Evolutionary conservation across 164 flowering plant species (phyloP).

Genomic region (Stephania cephalantha): DNA sequence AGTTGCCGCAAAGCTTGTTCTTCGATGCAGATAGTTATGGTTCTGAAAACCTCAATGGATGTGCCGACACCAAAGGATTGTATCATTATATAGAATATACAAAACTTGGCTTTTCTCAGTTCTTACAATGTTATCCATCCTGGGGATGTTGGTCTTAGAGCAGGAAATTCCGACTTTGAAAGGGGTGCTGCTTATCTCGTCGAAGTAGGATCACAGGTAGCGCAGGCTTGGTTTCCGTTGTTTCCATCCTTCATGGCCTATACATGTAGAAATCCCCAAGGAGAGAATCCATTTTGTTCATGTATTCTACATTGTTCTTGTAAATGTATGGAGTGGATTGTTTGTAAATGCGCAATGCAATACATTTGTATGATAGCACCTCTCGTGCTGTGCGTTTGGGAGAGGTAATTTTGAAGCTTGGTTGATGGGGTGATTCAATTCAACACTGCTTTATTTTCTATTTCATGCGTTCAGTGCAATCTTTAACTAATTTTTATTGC

Average conservation of each 20-base stretch:
- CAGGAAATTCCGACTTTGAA: background rate
- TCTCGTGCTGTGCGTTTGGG: background rate
- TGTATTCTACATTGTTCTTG: background rate
- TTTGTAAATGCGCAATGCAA: background rate
- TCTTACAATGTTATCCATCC: background rate
- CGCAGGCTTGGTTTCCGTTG: background rate
- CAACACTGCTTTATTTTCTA: background rate
- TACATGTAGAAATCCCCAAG: background rate
- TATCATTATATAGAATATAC: background rate
- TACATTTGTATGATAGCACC: background rate
- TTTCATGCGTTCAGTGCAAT: background rate
- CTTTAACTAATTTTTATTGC: too few relatives aligned
- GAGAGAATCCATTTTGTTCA: background rate
- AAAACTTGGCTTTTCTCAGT: background rate
- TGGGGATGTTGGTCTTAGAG: background rate
- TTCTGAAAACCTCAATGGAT: slow-evolving; percentile 3
- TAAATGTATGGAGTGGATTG: slow-evolving; percentile 1
- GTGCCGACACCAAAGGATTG: background rate
- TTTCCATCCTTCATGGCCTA: background rate
- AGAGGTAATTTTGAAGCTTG: background rate
- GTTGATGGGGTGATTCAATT: background rate
- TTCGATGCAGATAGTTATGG: slow-evolving; percentile 1
- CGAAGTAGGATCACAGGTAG: slow-evolving; percentile 1
- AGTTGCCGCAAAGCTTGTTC: slow-evolving; percentile 7
- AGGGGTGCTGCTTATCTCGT: background rate